Conservation (phyloP, 73 alveolate genomes). For the Stentor coeruleus region DNA sequence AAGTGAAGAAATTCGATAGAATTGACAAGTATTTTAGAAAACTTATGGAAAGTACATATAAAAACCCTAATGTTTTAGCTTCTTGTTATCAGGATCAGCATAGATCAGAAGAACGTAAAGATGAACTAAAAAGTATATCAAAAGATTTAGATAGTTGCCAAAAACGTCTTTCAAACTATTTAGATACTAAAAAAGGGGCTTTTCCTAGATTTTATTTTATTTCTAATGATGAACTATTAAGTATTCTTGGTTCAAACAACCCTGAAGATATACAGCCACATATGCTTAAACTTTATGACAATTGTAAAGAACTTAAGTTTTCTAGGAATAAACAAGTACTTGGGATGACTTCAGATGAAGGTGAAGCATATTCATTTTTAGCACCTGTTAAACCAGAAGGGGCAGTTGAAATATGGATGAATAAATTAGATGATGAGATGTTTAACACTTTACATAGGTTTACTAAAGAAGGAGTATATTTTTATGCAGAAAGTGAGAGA, state of each 20-base stretch:
- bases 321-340: conserved; percentile 80
- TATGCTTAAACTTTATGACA: conserved; percentile 96
- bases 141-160: conserved; percentile 33
- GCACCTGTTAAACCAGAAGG: conserved; percentile 97
- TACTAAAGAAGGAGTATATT: conserved; percentile 87
- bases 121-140: conserved; percentile 46
- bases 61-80: conserved; percentile 92
- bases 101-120: conserved; percentile 66
- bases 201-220: conserved; percentile 98
- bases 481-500: conserved; percentile 94
- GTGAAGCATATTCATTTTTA: conserved; percentile 91
- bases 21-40: conserved; percentile 86
- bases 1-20: conserved; percentile 96
- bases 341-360: conserved; percentile 99
- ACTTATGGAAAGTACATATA: conserved; percentile 88
- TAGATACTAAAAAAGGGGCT: conserved; percentile 97
- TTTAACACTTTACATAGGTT: conserved; percentile 83
- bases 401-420: conserved; percentile 96
- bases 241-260: conserved; percentile 95
- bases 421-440: conserved; percentile 97
- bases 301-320: conserved; percentile 89
- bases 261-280: conserved; percentile 95
- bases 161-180: conserved; percentile 58
- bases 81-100: conserved; percentile 87
- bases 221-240: conserved; percentile 98